These are phyloP conservation scores for Volvox carteri DNA, from an alignment of 163 green algal genomes.

Conservation along the genomic window DNA sequence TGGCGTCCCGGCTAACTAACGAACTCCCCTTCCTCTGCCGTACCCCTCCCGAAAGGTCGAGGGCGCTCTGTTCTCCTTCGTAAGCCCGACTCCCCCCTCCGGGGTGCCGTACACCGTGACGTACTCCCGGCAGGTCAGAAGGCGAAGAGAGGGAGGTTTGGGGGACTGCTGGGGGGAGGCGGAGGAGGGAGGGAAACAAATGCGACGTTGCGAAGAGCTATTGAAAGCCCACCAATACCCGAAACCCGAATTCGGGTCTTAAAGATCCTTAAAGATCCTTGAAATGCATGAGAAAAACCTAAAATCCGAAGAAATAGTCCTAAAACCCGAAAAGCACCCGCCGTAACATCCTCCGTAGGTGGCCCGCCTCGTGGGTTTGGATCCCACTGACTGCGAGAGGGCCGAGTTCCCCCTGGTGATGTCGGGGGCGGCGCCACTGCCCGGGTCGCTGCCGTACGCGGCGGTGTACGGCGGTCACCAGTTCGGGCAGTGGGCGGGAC, in stretches of 20 bases:
- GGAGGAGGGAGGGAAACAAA: no score
- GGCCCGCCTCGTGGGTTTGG: slow-evolving; percentile 73
- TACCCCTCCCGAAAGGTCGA: slow-evolving; percentile 6
- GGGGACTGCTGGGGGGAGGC: no score
- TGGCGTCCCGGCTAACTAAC: no score
- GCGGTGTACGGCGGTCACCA: slow-evolving; percentile 87
- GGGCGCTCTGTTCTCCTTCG: slow-evolving; percentile 54
- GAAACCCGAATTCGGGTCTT: no score
- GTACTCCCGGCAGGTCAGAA: slow-evolving; percentile 67
- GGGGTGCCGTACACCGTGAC: slow-evolving; percentile 67
- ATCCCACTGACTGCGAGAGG: slow-evolving; percentile 74
- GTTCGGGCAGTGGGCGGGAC: slow-evolving; percentile 80
- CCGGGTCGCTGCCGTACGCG: slow-evolving; percentile 61
- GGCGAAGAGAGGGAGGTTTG: not conserved
- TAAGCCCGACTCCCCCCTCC: slow-evolving; percentile 73
- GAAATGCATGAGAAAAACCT: no score
- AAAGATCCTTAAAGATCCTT: no score
- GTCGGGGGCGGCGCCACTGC: slow-evolving; percentile 78
- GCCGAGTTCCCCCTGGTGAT: slow-evolving; percentile 89
- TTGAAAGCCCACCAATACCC: no score
- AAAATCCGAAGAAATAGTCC: no score
- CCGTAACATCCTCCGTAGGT: slow-evolving; percentile 25
- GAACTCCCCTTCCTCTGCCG: no score
- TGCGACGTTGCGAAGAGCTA: no score
- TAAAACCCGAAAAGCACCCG: no score